Evolutionary conservation across 106 monocot species (phyloP).

Genomic region (Phalaenopsis equestris): DNA sequence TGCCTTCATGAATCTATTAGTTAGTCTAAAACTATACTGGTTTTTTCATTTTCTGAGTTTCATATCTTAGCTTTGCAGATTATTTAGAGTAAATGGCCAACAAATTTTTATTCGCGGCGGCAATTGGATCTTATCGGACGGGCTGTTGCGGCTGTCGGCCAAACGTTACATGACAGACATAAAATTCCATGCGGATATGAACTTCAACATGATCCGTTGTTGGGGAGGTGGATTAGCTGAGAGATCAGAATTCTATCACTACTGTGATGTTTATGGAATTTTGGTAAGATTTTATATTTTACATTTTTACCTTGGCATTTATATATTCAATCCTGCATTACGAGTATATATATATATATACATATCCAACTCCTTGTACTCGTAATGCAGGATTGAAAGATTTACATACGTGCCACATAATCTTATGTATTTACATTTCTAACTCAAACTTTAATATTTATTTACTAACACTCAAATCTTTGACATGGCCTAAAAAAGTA

Average conservation of each 20-base stretch:
- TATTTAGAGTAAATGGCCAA: constrained; percentile 91
- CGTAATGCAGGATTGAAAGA: too few species aligned
- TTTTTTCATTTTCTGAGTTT: neutral
- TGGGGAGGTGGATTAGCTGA: constrained; percentile 98
- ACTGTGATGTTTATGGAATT: constrained; percentile 90
- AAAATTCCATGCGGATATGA: constrained; percentile 96
- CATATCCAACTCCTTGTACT: too few species aligned
- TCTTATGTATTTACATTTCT: too few species aligned
- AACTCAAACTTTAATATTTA: too few species aligned
- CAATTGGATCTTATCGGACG: constrained; percentile 97
- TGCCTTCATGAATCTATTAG: neutral
- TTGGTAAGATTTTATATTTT: constrained; percentile 46
- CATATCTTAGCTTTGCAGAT: constrained; percentile 28
- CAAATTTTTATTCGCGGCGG: constrained; percentile 88
- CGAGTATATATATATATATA: too few species aligned
- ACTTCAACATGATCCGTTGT: constrained; percentile 97
- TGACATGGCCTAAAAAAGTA: too few species aligned
- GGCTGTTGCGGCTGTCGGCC: constrained; percentile 70
- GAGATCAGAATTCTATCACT: constrained; percentile 95
- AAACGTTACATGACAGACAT: constrained; percentile 78
- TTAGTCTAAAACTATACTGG: neutral
- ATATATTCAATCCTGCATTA: too few species aligned
- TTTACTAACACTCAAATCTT: too few species aligned
- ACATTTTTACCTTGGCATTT: neutral
- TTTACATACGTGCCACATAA: too few species aligned